Conservation (phyloP, 345 rosid genomes). For the Brassica rapa region DNA sequence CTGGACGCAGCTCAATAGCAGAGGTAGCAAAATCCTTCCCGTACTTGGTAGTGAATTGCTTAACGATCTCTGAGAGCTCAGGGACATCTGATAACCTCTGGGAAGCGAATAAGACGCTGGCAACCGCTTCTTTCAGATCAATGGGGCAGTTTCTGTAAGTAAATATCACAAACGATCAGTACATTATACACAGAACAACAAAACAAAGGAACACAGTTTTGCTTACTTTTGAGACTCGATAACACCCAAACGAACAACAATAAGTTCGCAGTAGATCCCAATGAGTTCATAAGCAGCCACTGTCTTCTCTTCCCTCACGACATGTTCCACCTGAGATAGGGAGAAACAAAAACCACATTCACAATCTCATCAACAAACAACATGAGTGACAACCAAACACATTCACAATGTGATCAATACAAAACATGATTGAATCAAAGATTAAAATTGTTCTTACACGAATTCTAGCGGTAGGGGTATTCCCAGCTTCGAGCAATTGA, state of each 20-base stretch:
- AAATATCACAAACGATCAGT: constrained; percentile 15
- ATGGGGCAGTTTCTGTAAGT: constrained; percentile 66
- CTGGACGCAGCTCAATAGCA: constrained; percentile 83
- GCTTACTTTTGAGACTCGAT: constrained; percentile 85
- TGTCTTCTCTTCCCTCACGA: constrained; percentile 89
- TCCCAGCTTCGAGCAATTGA: constrained; percentile 72
- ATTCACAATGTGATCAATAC: neutral
- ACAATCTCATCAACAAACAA: neutral
- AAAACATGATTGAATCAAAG: neutral
- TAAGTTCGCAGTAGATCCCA: constrained; percentile 78
- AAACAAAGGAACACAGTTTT: neutral
- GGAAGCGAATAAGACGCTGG: constrained; percentile 79
- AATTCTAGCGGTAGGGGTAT: constrained; percentile 81
- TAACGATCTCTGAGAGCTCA: constrained; percentile 69
- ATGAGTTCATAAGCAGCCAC: constrained; percentile 79
- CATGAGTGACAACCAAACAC: neutral
- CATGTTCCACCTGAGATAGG: constrained; percentile 79
- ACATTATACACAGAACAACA: neutral
- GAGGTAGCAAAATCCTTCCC: constrained; percentile 79
- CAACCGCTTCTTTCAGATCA: constrained; percentile 81
- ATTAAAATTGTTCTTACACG: constrained; percentile 46
- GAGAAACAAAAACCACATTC: neutral
- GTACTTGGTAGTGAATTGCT: constrained; percentile 74
- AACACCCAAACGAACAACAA: constrained; percentile 72
- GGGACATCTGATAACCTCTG: constrained; percentile 89